A percentile compares a stretch with the other conserved stretches of the same genome.
These are phyloP conservation scores for Phytophthora multivora DNA, from an alignment of 352 stramenopile genomes.

Conservation along the genomic window DNA sequence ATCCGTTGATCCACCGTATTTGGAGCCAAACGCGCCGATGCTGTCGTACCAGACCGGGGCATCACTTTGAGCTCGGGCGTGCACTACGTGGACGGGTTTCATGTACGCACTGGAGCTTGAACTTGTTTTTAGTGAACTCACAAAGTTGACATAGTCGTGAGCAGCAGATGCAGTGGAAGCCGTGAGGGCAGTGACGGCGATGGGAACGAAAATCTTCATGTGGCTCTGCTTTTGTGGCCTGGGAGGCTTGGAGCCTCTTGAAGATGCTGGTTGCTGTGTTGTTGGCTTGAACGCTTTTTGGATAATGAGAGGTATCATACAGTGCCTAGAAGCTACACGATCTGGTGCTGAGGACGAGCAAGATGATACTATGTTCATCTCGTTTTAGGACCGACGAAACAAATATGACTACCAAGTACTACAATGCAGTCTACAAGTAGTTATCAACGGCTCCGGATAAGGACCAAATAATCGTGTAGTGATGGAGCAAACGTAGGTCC, in stretches of 20 bases:
- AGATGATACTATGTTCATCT: neutral
- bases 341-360: neutral
- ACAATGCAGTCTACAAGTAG: too few species aligned
- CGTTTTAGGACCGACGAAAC: too few species aligned
- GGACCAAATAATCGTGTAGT: neutral
- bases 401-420: neutral
- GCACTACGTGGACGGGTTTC: slow-evolving; percentile 40
- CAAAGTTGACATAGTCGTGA: slow-evolving; percentile 3
- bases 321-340: too few species aligned
- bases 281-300: slow-evolving; percentile 1
- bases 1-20: slow-evolving; percentile 10
- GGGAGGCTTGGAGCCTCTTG: neutral
- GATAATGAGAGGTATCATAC: neutral
- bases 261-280: neutral
- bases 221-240: neutral
- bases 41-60: slow-evolving; percentile 34
- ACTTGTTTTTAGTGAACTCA: slow-evolving; percentile 8
- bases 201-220: slow-evolving; percentile 30
- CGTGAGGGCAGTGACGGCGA: slow-evolving; percentile 2
- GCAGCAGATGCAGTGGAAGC: slow-evolving; percentile 2
- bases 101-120: slow-evolving; percentile 29
- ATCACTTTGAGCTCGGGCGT: slow-evolving; percentile 56
- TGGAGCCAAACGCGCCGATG: slow-evolving; percentile 27
- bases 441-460: neutral
- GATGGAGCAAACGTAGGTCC: too few species aligned